A percentile compares a stretch with the other conserved stretches of the same genome.
Evolutionary conservation across 352 stramenopile species (phyloP).

Genomic region (Porosira glacialis): DNA sequence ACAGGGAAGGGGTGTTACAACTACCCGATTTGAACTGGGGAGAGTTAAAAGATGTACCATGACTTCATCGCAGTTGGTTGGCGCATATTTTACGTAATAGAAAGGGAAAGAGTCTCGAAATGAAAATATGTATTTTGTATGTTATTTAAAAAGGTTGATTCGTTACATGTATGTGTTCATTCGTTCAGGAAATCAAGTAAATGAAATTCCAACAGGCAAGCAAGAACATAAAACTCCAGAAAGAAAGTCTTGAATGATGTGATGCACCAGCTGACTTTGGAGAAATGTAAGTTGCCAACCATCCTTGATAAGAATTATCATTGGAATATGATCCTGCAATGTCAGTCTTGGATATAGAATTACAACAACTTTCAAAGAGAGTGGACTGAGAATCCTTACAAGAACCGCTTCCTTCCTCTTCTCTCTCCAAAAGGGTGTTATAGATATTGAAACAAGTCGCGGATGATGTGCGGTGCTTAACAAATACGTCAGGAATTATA

Average conservation of each 20-base stretch:
- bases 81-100: too few relatives aligned
- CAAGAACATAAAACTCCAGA: slow-evolving; percentile 16
- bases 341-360: slow-evolving; percentile 11
- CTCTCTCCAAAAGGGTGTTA: slow-evolving; percentile 31
- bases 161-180: too few relatives aligned
- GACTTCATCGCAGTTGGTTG: too few relatives aligned
- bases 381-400: slow-evolving; percentile 43
- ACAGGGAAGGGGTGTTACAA: too few relatives aligned
- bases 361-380: slow-evolving; percentile 47
- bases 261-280: slow-evolving; percentile 4
- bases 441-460: slow-evolving; percentile 37
- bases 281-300: slow-evolving; percentile 22
- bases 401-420: slow-evolving; percentile 49
- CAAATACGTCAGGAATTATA: slow-evolving; percentile 44
- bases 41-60: too few relatives aligned
- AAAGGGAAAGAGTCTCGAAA: too few relatives aligned
- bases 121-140: too few relatives aligned
- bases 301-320: slow-evolving; percentile 25
- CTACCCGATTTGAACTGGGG: too few relatives aligned
- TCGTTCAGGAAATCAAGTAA: too few relatives aligned
- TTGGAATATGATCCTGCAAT: slow-evolving; percentile 1
- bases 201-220: too few relatives aligned
- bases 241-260: neutral
- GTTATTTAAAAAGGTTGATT: too few relatives aligned
- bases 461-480: slow-evolving; percentile 44